Evolutionary conservation across 257 asterid species (phyloP).

Genomic region (Solanum virginianum): DNA sequence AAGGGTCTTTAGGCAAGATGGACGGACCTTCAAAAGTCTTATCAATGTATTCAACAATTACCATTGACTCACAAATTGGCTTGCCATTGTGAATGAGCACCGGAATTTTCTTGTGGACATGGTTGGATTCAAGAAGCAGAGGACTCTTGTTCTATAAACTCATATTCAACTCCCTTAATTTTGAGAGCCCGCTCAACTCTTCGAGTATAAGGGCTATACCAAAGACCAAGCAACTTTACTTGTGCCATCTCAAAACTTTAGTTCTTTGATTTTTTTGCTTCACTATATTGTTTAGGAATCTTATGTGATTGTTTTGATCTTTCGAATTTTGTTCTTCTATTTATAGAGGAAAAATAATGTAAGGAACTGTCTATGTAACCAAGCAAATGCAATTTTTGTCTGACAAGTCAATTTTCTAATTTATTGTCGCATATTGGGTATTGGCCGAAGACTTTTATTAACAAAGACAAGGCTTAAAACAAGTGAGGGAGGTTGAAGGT

Average conservation of each 20-base stretch:
- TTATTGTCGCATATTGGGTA: too few relatives aligned
- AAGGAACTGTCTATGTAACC: too few relatives aligned
- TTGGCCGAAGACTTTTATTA: too few relatives aligned
- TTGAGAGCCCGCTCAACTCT: background rate
- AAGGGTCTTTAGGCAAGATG: background rate
- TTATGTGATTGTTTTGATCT: background rate
- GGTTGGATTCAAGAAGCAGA: background rate
- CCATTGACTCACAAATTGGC: background rate
- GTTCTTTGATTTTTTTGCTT: background rate
- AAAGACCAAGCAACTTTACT: background rate
- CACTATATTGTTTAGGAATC: background rate
- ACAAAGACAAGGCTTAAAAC: too few relatives aligned
- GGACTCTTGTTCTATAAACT: background rate
- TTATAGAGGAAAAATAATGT: too few relatives aligned
- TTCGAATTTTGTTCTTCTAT: background rate
- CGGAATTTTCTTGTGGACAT: background rate
- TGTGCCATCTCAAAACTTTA: background rate
- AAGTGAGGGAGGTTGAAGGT: too few relatives aligned
- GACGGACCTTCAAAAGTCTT: background rate
- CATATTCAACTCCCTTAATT: background rate
- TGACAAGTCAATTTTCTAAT: too few relatives aligned
- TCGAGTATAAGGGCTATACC: background rate
- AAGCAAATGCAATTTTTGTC: too few relatives aligned
- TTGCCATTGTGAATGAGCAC: background rate
- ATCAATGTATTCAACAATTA: background rate